Evolutionary conservation across 2,329 filamentous ascomycete genomes (phyloP).

Genomic region (Hypoxylon sp.): DNA sequence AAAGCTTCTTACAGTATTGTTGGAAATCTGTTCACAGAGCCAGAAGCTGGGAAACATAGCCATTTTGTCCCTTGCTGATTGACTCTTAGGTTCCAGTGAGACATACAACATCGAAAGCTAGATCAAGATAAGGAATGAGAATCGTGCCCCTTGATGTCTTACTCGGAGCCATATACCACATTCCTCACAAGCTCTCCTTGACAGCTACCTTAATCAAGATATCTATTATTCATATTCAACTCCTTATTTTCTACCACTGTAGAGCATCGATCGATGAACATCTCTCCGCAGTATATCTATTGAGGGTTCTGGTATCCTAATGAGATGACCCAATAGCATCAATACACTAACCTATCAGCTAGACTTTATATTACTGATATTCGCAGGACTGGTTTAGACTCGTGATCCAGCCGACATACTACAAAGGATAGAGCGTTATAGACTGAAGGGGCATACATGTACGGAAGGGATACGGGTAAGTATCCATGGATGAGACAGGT

Average conservation of each 20-base stretch:
- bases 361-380: background rate
- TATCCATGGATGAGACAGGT: background rate
- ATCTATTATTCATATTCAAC: background rate
- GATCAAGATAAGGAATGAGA: background rate
- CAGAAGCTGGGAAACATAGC: background rate
- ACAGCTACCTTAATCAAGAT: background rate
- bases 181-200: background rate
- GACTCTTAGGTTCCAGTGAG: background rate
- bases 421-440: background rate
- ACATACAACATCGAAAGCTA: background rate
- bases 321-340: background rate
- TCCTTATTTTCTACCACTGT: background rate
- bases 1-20: background rate
- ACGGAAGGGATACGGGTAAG: background rate
- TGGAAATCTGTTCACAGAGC: background rate
- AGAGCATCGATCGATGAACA: background rate
- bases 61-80: conserved; percentile 5
- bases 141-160: conserved; percentile 4
- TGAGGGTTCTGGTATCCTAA: background rate
- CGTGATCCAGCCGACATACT: background rate
- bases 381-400: background rate
- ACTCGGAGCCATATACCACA: background rate
- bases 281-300: background rate
- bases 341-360: background rate
- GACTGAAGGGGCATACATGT: background rate